phyloP scores from a whole-genome alignment of 2,329 filamentous ascomycete species.

The Harringtonia aguacate region DNA sequence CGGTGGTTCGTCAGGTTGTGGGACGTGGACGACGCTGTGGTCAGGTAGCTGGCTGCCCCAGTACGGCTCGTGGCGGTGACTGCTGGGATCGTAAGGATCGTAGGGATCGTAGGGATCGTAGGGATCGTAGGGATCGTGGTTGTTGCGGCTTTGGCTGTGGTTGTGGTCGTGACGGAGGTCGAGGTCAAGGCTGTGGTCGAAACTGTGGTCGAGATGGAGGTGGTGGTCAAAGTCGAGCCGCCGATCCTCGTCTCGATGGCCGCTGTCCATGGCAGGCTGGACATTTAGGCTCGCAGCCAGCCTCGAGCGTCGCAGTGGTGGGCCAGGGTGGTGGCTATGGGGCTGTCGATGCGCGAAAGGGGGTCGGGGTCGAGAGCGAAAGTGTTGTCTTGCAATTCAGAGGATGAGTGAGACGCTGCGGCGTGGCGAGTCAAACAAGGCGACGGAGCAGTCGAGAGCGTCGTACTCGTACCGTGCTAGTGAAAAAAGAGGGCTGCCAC shows the following conservation, averaged over 20 bases:
- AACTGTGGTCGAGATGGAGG: conserved; percentile 17
- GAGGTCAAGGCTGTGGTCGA: conserved; percentile 11
- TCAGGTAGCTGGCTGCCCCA: too few species aligned
- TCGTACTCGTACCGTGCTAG: too few species aligned
- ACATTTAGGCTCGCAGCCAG: conserved; percentile 22
- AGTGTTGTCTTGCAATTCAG: too few species aligned
- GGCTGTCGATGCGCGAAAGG: background rate
- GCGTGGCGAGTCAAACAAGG: too few species aligned
- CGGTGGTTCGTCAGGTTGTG: too few species aligned
- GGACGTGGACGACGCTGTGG: too few species aligned
- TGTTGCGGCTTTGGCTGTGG: background rate
- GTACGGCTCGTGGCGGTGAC: too few species aligned
- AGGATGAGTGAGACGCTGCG: too few species aligned
- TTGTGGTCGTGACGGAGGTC: background rate
- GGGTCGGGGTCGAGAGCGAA: too few species aligned
- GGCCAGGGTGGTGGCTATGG: background rate
- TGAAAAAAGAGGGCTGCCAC: too few species aligned
- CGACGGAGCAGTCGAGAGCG: too few species aligned
- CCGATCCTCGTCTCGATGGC: conserved; percentile 31
- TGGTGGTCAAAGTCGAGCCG: conserved; percentile 15
- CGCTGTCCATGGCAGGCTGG: conserved; percentile 35
- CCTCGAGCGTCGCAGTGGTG: background rate
- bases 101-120: conserved; percentile 9
- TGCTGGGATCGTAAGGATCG: conserved; percentile 1
- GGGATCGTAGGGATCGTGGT: background rate